phyloP scores from a whole-genome alignment of 768 basidiomycete species.

The Clitopilus hobsonii region DNA sequence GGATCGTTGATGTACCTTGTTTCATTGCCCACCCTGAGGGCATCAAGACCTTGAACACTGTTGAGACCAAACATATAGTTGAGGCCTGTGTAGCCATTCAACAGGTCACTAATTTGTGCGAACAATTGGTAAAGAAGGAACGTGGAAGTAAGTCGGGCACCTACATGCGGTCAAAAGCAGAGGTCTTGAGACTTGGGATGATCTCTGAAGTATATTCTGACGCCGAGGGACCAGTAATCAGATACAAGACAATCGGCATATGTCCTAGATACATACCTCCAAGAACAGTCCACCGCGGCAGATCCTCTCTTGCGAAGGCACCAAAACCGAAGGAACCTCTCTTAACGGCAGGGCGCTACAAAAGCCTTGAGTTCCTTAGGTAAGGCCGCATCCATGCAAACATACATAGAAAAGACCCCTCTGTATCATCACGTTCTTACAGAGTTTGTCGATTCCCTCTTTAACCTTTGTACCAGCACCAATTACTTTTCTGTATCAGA shows the following conservation, averaged over 20 bases:
- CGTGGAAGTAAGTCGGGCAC: background rate
- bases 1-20: slow-evolving; percentile 20
- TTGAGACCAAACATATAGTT: slow-evolving; percentile 11
- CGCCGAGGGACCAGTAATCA: background rate
- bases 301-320: slow-evolving; percentile 30
- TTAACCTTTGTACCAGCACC: slow-evolving; percentile 5
- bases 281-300: slow-evolving; percentile 12
- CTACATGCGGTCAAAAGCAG: background rate
- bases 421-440: slow-evolving; percentile 15
- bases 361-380: background rate
- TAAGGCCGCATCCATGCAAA: too few relatives aligned
- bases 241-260: background rate
- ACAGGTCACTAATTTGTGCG: background rate
- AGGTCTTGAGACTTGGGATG: background rate
- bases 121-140: slow-evolving; percentile 3
- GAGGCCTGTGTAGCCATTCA: background rate
- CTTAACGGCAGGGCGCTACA: slow-evolving; percentile 31
- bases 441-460: slow-evolving; percentile 9
- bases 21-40: slow-evolving; percentile 18
- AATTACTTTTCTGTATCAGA: background rate
- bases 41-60: slow-evolving; percentile 5
- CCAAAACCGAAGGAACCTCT: slow-evolving; percentile 36
- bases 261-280: slow-evolving; percentile 16
- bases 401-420: slow-evolving; percentile 14
- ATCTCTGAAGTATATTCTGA: slow-evolving; percentile 41